These are phyloP conservation scores for Lactifluus subvellereus DNA, from an alignment of 768 basidiomycete species.

Conservation along the genomic window DNA sequence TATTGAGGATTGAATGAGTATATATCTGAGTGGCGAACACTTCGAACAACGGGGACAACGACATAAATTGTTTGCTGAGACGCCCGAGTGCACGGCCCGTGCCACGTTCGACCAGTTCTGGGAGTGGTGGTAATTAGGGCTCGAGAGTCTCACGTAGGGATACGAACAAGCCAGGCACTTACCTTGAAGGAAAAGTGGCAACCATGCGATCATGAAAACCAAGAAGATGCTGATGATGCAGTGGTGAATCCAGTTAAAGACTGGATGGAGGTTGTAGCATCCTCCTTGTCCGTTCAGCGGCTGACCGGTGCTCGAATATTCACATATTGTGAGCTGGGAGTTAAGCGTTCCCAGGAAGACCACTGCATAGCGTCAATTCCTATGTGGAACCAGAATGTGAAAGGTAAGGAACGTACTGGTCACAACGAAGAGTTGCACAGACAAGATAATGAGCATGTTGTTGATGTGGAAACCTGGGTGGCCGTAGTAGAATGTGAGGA, in stretches of 20 bases:
- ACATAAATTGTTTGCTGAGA: conserved; percentile 89
- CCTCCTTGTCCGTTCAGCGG: conserved; percentile 75
- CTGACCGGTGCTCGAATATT: conserved; percentile 65
- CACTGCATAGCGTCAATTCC: conserved; percentile 46
- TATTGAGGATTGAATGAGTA: conserved; percentile 94
- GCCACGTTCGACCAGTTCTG: conserved; percentile 94
- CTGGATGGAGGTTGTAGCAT: conserved; percentile 91
- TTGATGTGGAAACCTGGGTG: conserved; percentile 99
- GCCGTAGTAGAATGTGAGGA: conserved; percentile 99
- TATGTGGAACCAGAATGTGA: not conserved
- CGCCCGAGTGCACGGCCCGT: conserved; percentile 88
- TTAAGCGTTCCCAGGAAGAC: conserved; percentile 93
- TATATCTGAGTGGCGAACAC: conserved; percentile 98
- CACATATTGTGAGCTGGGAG: conserved; percentile 71
- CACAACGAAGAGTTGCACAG: conserved; percentile 91
- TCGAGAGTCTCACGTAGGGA: not conserved
- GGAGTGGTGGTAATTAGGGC: conserved; percentile 24
- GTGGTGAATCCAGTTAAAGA: conserved; percentile 91
- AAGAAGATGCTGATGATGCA: conserved; percentile 98
- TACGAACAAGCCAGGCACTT: conserved; percentile 20
- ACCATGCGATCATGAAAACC: conserved; percentile 95
- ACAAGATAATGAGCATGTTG: conserved; percentile 97
- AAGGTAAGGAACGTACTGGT: conserved; percentile 53
- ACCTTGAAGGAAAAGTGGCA: conserved; percentile 96
- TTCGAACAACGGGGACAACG: conserved; percentile 92